A percentile compares a stretch with the other conserved stretches of the same genome.
These are phyloP conservation scores for Cenchrus fungigraminus DNA, from an alignment of 176 grass and related monocot species.

Conservation along the genomic window DNA sequence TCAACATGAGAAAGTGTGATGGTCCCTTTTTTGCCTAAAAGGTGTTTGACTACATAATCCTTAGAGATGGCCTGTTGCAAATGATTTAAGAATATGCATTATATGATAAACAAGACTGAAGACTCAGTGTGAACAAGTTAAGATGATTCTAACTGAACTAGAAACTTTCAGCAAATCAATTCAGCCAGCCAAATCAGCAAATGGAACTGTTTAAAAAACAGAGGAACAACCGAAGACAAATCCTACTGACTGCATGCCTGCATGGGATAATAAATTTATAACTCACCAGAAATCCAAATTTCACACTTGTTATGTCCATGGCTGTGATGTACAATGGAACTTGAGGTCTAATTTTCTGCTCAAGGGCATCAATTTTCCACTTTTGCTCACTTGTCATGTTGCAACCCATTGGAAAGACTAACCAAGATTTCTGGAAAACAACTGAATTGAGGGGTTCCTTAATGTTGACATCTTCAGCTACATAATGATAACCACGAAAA, in stretches of 20 bases:
- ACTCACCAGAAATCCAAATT: constrained; percentile 23
- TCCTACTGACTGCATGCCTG: background rate
- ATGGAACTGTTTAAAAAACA: background rate
- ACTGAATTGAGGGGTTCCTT: constrained; percentile 1
- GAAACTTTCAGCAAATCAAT: background rate
- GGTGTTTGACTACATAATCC: constrained; percentile 30
- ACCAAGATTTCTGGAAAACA: background rate
- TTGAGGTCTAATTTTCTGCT: constrained; percentile 16
- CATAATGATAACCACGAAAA: constrained; percentile 2
- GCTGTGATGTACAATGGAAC: constrained; percentile 36
- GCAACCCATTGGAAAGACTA: constrained; percentile 11
- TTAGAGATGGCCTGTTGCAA: constrained; percentile 26
- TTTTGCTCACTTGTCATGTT: constrained; percentile 24
- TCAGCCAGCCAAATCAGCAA: background rate
- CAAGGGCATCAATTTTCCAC: background rate
- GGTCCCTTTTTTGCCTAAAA: background rate
- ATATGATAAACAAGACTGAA: background rate
- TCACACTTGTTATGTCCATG: constrained; percentile 10
- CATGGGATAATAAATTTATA: background rate
- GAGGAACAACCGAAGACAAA: background rate
- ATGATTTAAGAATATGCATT: background rate
- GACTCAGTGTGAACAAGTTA: background rate
- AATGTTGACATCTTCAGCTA: background rate
- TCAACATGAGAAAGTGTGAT: background rate
- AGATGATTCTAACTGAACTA: background rate